Evolutionary conservation across 257 asterid genomes (phyloP), one percentile per base, ranked within the genome.

Genomic region (Nicotiana obtusifolia): DNA sequence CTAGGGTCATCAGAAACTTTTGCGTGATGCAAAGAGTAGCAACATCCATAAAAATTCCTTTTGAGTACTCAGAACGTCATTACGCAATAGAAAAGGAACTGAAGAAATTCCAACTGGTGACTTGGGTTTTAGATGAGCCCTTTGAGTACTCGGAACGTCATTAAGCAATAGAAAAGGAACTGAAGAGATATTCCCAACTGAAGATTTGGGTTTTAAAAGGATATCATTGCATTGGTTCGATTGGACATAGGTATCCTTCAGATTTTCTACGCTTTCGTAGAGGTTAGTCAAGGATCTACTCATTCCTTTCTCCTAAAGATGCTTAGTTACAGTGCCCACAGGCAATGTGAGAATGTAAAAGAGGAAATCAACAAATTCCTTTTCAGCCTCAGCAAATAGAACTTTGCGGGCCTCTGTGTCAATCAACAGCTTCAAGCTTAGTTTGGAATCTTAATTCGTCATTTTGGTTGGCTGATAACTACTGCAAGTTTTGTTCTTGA

Each of bases 261-360:
- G 85, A 10, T 57, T 64, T 20, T 81, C 81, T 11, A 87, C 4
- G 79, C 88, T 89, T 1, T 73, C 31, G 24, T 86, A 88, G 8
- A 86, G 65, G 24, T 84, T 89, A 3, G 61, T 33, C 10, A 90
- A 3, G 1, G 83, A 82, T 0, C 90, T 89, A 60, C 24, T 59
- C 89, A 84, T 87, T 5, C 54, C 73, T 5, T 83, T 56, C 8
- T 31, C 33, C 4, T 16, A 16, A 0, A 89, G 79, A 0, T 87
- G 84, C 15, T 44, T 20, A 2, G 80, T 76, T 3, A 84, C 13
- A 1, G 86, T 9, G 16, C 85, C 83, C 0, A 87, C 31, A 0
- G 89, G 91, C 75, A 85, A 15, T 15, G 77, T 28, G 28, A 68
- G 37, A 10, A 35, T 22, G 17, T 37, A 16, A 26, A 69, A 69